Percentiles rank a stretch among this genome's conserved stretches.
Conservation (phyloP, 1,284 basidiomycete genomes). For the Naganishia liquefaciens region DNA sequence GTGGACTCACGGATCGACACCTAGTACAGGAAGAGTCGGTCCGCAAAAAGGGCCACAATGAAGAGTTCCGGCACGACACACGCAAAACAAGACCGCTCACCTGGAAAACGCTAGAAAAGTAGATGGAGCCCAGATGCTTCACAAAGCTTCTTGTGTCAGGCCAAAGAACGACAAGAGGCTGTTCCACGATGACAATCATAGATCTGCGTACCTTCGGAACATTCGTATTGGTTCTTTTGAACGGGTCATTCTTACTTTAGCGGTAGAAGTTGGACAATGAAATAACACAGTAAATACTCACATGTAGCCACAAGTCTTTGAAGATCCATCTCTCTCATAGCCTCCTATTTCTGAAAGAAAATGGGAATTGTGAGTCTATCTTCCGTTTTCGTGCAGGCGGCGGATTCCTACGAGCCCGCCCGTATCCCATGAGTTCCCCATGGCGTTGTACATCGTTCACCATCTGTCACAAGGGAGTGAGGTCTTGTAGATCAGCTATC, state of each 20-base stretch:
- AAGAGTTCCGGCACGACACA: too few species aligned
- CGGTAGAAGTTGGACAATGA: background rate
- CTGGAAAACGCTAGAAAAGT: conserved; percentile 21
- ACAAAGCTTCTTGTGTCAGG: too few species aligned
- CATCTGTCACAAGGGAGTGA: conserved; percentile 8
- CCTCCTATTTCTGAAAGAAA: conserved; percentile 8
- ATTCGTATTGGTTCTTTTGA: conserved; percentile 21
- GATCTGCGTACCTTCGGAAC: conserved; percentile 16
- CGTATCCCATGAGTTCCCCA: conserved; percentile 7
- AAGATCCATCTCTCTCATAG: conserved; percentile 27
- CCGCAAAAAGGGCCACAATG: too few species aligned
- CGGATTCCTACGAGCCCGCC: conserved; percentile 5
- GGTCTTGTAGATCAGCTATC: too few species aligned
- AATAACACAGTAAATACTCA: background rate
- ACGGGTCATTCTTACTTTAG: background rate
- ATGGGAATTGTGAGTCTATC: too few species aligned
- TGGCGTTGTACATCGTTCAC: conserved; percentile 12
- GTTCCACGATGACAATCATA: too few species aligned
- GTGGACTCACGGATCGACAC: conserved; percentile 18
- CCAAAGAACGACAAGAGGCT: too few species aligned
- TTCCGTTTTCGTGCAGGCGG: too few species aligned
- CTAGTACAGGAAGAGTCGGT: too few species aligned
- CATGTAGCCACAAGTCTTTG: conserved; percentile 20
- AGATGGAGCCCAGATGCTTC: conserved; percentile 31
- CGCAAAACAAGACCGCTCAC: background rate